Evolutionary conservation across 2,329 filamentous ascomycete genomes (phyloP).

Genomic region (Scleromitrula shiraiana): DNA sequence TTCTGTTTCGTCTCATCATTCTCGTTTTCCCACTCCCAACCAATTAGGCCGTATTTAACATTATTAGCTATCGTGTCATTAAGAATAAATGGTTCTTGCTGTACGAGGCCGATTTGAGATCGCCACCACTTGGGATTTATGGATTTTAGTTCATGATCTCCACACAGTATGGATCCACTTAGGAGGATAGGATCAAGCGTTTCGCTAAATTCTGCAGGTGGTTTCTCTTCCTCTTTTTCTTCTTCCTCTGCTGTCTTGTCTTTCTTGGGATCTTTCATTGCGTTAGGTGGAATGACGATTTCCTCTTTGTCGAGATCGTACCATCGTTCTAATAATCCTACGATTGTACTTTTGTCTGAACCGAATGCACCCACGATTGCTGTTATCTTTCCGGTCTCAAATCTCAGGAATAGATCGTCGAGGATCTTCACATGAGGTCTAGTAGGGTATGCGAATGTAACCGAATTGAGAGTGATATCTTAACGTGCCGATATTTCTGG

Average conservation of each 20-base stretch:
- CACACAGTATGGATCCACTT: slow-evolving; percentile 45
- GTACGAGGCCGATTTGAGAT: slow-evolving; percentile 55
- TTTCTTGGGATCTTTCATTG: slow-evolving; percentile 25
- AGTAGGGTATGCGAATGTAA: slow-evolving; percentile 31
- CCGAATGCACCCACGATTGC: slow-evolving; percentile 38
- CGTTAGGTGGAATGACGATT: slow-evolving; percentile 8
- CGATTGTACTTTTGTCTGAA: slow-evolving; percentile 35
- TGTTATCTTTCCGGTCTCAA: slow-evolving; percentile 32
- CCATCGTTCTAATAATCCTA: slow-evolving; percentile 35
- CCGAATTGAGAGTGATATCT: slow-evolving; percentile 28
- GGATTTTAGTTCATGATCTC: slow-evolving; percentile 44
- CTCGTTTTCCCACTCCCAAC: slow-evolving; percentile 44
- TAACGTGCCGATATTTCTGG: slow-evolving; percentile 39
- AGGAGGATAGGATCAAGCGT: slow-evolving; percentile 35
- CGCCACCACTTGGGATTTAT: slow-evolving; percentile 56
- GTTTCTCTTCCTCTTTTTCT: slow-evolving; percentile 17
- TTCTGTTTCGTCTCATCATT: slow-evolving; percentile 47
- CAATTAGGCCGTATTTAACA: slow-evolving; percentile 50
- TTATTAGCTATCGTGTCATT: slow-evolving; percentile 58
- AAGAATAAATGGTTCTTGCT: slow-evolving; percentile 62
- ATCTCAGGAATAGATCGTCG: slow-evolving; percentile 26
- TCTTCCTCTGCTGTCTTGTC: slow-evolving; percentile 38
- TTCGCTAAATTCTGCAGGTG: slow-evolving; percentile 22
- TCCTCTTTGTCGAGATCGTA: slow-evolving; percentile 26
- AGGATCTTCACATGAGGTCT: slow-evolving; percentile 28